Evolutionary conservation across 2,329 filamentous ascomycete species (phyloP).

Genomic region (Diplodia intermedia): DNA sequence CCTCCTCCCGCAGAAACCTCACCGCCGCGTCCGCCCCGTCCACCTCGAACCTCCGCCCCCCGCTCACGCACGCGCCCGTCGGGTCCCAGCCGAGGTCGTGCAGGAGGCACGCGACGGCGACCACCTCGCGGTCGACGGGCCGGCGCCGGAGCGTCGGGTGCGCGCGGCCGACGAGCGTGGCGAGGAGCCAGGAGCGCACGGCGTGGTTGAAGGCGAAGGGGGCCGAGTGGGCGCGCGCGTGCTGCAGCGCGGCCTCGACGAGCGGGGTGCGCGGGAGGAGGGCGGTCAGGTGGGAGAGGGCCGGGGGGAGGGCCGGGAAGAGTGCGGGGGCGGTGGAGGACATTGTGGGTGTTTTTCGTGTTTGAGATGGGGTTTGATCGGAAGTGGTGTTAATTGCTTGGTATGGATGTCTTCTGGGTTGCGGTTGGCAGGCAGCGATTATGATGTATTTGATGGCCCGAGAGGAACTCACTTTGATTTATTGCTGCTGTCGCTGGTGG

Average conservation of each 20-base stretch:
- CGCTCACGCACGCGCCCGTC: conserved; percentile 46
- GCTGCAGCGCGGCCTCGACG: conserved; percentile 44
- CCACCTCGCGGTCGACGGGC: conserved; percentile 47
- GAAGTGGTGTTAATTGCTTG: background rate
- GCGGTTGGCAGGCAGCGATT: too few species aligned
- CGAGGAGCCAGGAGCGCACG: conserved; percentile 47
- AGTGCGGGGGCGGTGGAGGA: background rate
- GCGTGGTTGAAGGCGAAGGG: conserved; percentile 49
- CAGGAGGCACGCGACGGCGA: conserved; percentile 50
- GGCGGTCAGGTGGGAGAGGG: background rate
- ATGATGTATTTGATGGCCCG: background rate
- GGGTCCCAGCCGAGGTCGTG: conserved; percentile 55
- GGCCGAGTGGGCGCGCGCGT: conserved; percentile 41
- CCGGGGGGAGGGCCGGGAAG: conserved; percentile 32
- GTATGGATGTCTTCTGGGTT: background rate
- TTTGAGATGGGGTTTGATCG: too few species aligned
- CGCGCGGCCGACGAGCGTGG: conserved; percentile 44
- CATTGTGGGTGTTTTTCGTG: background rate
- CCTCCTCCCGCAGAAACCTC: conserved; percentile 46
- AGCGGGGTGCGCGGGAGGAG: conserved; percentile 44
- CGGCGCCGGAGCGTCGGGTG: background rate
- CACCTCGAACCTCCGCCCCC: conserved; percentile 58
- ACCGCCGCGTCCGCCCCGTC: conserved; percentile 56
- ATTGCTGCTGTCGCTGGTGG: background rate
- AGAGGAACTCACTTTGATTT: background rate